Evolutionary conservation across 805 yeast genomes (phyloP), one percentile per base, ranked within the genome.

Genomic region (Hanseniaspora hatyaiensis): DNA sequence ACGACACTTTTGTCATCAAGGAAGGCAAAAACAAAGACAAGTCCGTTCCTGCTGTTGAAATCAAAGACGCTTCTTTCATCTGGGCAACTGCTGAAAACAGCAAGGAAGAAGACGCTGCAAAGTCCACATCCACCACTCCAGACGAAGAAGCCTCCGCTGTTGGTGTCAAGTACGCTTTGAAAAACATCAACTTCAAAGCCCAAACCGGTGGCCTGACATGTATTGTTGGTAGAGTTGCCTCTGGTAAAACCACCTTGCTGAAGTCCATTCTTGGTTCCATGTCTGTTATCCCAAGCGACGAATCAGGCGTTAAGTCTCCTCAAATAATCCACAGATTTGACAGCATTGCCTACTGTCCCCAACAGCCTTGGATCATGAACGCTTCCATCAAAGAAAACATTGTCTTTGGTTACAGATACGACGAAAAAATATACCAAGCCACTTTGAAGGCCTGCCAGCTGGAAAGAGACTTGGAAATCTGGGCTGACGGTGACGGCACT

Each of bases 151-250:
- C 59, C 3, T 53, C 50, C 8, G 52, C 70, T 22, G 66, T 58
- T 68, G 78, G 80, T 6, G 55, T 67, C 0, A 64, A 63, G 40
- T 59, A 67, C 32, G 79, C 83, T 0, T 61, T 79, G 45, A 61
- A 64, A 37, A 59, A 73, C 54, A 67, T 77, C 40, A 59, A 68
- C 47, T 77, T 76, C 52, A 51, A 56, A 8, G 82, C 78, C 1
- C 61, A 54, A n/a, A 72, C 70, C 54, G 79, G 80, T 4, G 65
- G 69, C 31, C 62, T 80, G 47, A 65, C 75, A 1, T 77, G 85
- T 60, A 62, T 80, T 44, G 78, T 79, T 22, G 85, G 85, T 9
- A 65, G 74, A 54, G 85, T 80, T 28, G 85, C 85, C 3, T 61
- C 80, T 12, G 86, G 86, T 42, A 80, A 80, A 54, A 71, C 82